Percentiles rank a stretch among this genome's conserved stretches.
phyloP scores from a whole-genome alignment of 768 basidiomycete genomes.

The Rubroboletus satanas region DNA sequence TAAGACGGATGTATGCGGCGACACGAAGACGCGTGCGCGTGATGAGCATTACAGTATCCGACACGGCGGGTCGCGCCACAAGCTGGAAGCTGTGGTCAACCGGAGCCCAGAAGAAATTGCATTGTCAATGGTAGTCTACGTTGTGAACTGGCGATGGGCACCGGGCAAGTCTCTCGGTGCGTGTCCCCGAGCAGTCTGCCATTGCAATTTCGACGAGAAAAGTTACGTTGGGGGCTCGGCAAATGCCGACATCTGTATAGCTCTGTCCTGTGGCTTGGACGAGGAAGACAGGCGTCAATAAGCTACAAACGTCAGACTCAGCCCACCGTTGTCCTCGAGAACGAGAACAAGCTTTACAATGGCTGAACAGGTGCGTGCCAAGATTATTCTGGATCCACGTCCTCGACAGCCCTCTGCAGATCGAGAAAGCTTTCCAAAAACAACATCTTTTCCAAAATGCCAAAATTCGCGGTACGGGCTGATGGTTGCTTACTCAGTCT shows the following conservation, averaged over 20 bases:
- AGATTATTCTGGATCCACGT: background rate
- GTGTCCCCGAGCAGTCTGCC: too few species aligned
- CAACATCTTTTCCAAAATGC: slow-evolving; percentile 97
- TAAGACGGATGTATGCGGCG: slow-evolving; percentile 24
- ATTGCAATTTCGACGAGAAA: too few species aligned
- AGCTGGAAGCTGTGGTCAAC: background rate
- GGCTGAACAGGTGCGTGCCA: slow-evolving; percentile 56
- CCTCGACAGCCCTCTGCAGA: slow-evolving; percentile 40
- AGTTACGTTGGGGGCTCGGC: slow-evolving; percentile 29
- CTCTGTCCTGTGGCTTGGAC: slow-evolving; percentile 36
- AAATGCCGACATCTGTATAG: slow-evolving; percentile 40
- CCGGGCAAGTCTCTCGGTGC: background rate
- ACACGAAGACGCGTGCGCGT: slow-evolving; percentile 21
- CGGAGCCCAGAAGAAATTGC: background rate
- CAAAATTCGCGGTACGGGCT: slow-evolving; percentile 81
- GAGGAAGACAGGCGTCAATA: background rate
- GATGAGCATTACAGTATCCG: slow-evolving; percentile 19
- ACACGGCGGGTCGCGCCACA: slow-evolving; percentile 2
- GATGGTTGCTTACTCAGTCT: slow-evolving; percentile 4
- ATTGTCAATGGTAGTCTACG: background rate
- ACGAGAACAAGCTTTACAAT: slow-evolving; percentile 33
- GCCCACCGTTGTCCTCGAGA: slow-evolving; percentile 2
- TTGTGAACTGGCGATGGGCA: background rate
- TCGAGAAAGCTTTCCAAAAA: slow-evolving; percentile 98
- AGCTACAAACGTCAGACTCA: background rate